Percentiles rank a stretch among this genome's conserved stretches.
Evolutionary conservation across 2,329 filamentous ascomycete genomes (phyloP).

Genomic region (Penicillium hordei): DNA sequence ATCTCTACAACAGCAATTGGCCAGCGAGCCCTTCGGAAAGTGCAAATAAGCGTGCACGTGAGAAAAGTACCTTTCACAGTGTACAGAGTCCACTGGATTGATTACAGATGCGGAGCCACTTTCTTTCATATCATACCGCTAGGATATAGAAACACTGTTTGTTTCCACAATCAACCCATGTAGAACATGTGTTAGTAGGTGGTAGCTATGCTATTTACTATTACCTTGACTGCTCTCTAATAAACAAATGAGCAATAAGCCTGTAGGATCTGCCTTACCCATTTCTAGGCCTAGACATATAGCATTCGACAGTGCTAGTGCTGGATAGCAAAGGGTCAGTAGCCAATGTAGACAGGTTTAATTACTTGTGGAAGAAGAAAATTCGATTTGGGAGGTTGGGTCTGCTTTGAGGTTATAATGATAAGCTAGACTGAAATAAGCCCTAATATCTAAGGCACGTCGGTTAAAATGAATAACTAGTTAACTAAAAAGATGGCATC

Average conservation of each 20-base stretch:
- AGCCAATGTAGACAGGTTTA: no score
- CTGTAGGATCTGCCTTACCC: no score
- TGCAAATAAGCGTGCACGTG: constrained; percentile 4
- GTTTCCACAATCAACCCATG: background rate
- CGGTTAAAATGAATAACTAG: background rate
- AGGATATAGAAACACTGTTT: background rate
- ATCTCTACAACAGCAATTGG: no score
- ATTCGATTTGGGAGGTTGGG: no score
- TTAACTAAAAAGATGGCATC: background rate
- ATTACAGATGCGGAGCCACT: background rate
- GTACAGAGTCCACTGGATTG: background rate
- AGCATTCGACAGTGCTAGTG: no score
- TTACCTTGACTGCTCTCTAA: background rate
- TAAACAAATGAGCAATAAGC: no score
- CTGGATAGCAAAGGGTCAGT: no score
- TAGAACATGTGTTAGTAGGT: background rate
- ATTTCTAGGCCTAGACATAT: no score
- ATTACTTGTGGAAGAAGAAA: no score
- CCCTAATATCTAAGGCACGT: no score
- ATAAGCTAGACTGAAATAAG: background rate
- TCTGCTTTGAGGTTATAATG: no score
- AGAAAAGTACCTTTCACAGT: background rate
- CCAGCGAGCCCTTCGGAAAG: background rate
- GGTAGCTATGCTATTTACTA: background rate
- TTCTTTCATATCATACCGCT: background rate